Evolutionary conservation across 257 asterid species (phyloP).

Genomic region (Solanum sitiens): DNA sequence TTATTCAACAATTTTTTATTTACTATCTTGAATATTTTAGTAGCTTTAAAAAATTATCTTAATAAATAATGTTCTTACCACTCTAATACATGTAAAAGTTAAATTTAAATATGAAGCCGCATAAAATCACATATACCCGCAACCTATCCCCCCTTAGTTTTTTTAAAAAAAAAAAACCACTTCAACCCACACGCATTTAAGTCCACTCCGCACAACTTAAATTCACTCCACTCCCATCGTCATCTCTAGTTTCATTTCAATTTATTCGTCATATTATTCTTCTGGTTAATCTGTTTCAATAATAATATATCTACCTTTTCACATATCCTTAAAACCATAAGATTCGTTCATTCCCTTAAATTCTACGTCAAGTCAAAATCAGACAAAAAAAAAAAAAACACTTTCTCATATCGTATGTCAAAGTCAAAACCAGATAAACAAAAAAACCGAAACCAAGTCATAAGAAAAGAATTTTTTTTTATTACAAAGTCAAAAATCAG

Average conservation of each 20-base stretch:
- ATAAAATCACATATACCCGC: no score
- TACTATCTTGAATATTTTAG: no score
- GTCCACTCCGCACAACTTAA: no score
- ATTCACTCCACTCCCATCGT: no score
- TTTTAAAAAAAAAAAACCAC: background rate
- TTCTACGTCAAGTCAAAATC: background rate
- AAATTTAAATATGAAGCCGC: background rate
- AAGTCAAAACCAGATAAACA: background rate
- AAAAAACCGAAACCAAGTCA: background rate
- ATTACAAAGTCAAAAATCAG: background rate
- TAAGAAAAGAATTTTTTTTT: no score
- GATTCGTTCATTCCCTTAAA: no score
- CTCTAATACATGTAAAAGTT: no score
- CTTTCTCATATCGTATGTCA: no score
- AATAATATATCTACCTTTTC: background rate
- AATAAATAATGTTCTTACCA: no score
- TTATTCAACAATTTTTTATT: no score
- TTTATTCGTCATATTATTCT: background rate
- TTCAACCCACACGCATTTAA: background rate
- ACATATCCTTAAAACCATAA: background rate
- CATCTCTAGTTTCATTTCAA: background rate
- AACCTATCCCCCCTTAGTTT: accelerated
- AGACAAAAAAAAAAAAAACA: accelerated
- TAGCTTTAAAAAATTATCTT: no score
- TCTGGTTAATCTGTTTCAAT: no score